Conservation (phyloP, 1,284 basidiomycete species). For the Cryptococcus sp. region DNA sequence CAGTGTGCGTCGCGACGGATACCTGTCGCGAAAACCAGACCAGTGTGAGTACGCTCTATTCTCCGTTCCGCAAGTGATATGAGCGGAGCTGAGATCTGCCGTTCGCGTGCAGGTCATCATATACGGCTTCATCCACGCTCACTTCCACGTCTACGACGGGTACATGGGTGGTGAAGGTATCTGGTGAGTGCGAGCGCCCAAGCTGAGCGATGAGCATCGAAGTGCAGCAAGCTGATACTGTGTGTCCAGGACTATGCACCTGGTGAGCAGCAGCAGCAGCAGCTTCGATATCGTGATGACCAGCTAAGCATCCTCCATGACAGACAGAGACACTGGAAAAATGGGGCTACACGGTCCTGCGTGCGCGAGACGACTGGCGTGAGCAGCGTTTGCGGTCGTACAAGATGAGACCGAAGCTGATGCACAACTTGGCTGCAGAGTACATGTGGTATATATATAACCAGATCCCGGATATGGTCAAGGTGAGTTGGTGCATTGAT, state of each 20-base stretch:
- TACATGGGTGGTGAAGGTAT: conserved; percentile 16
- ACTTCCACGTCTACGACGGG: conserved; percentile 14
- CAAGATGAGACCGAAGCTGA: no score
- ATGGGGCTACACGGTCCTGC: conserved; percentile 29
- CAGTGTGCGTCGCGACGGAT: conserved; percentile 14
- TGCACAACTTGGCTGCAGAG: conserved; percentile 3
- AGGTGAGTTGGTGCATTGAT: conserved; percentile 10
- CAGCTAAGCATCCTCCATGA: background rate
- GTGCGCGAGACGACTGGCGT: conserved; percentile 28
- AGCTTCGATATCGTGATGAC: no score
- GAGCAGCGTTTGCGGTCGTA: background rate
- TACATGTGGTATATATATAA: conserved; percentile 30
- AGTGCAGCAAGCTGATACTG: background rate
- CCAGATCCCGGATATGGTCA: conserved; percentile 27
- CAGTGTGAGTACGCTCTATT: conserved; percentile 2
- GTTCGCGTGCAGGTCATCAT: conserved; percentile 7
- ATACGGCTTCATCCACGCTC: conserved; percentile 7
- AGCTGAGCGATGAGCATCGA: background rate
- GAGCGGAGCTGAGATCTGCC: background rate
- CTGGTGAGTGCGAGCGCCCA: conserved; percentile 5
- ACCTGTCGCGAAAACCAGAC: conserved; percentile 17
- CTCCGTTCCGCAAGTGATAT: background rate
- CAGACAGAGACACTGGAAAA: conserved; percentile 17
- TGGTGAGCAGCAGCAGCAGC: no score
- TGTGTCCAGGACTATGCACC: no score